A percentile compares a stretch with the other conserved stretches of the same genome.
Evolutionary conservation across 2,329 filamentous ascomycete genomes (phyloP).

Genomic region (Trichoderma asperellum): DNA sequence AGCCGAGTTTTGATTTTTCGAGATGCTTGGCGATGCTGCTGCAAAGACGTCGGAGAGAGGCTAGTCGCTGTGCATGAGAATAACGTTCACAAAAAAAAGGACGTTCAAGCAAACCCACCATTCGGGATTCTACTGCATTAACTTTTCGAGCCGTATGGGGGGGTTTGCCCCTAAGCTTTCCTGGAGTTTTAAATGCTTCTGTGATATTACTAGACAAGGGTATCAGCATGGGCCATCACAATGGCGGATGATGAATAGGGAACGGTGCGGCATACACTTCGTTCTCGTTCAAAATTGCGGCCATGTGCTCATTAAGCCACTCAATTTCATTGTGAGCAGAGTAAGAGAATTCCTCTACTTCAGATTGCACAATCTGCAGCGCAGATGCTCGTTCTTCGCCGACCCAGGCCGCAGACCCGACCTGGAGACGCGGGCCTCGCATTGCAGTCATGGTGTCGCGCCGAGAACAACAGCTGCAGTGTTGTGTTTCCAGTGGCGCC

Average conservation of each 20-base stretch:
- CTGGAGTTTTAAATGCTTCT: slow-evolving; percentile 94
- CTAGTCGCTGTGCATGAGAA: slow-evolving; percentile 46
- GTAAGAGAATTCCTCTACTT: slow-evolving; percentile 91
- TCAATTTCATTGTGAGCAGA: slow-evolving; percentile 92
- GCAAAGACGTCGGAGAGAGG: slow-evolving; percentile 64
- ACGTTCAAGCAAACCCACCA: slow-evolving; percentile 54
- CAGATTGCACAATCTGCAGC: slow-evolving; percentile 73
- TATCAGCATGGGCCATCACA: slow-evolving; percentile 29
- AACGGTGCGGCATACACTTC: slow-evolving; percentile 66
- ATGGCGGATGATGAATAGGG: neutral
- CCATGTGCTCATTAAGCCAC: slow-evolving; percentile 99
- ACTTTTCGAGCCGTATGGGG: slow-evolving; percentile 70
- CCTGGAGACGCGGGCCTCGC: slow-evolving; percentile 64
- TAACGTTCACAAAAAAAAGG: neutral
- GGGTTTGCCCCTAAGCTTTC: slow-evolving; percentile 80
- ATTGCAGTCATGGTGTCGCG: slow-evolving; percentile 47
- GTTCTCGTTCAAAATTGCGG: slow-evolving; percentile 84
- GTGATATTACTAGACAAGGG: slow-evolving; percentile 71
- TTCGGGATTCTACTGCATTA: slow-evolving; percentile 60
- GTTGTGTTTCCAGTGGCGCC: slow-evolving; percentile 2
- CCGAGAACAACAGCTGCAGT: neutral
- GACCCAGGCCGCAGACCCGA: slow-evolving; percentile 86
- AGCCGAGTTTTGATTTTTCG: slow-evolving; percentile 55
- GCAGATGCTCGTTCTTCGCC: slow-evolving; percentile 80
- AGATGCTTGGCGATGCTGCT: slow-evolving; percentile 57